Evolutionary conservation across 23 red algal species (phyloP).

Genomic region (Gracilaria domingensis): DNA sequence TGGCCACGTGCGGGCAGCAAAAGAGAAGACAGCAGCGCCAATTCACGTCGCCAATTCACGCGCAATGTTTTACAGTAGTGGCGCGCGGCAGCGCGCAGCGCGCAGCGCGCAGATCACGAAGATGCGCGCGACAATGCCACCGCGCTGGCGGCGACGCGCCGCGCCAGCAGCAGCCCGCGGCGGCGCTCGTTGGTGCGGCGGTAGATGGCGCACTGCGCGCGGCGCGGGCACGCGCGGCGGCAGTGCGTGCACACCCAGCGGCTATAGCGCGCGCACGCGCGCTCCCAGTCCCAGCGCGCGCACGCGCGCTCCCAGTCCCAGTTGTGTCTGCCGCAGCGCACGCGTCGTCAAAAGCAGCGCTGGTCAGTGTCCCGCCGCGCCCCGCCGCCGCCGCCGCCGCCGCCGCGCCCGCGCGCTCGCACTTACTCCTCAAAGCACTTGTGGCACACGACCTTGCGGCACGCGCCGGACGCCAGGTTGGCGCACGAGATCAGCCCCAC

Average conservation of each 20-base stretch:
- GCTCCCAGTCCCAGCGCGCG: conserved; percentile 26
- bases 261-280: background rate
- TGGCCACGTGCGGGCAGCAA: no score
- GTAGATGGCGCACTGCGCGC: conserved; percentile 50
- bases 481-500: conserved; percentile 45
- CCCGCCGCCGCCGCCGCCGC: no score
- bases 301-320: conserved; percentile 45
- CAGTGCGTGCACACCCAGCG: conserved; percentile 44
- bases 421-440: conserved; percentile 69
- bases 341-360: no score
- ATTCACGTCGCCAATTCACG: no score
- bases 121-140: no score
- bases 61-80: no score
- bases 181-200: conserved; percentile 36
- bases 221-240: conserved; percentile 2
- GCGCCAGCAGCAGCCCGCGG: background rate
- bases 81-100: background rate
- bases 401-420: background rate
- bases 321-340: background rate
- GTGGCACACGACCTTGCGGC: conserved; percentile 66
- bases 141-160: background rate
- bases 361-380: background rate
- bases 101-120: no score
- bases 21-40: no score
- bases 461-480: conserved; percentile 44